These are phyloP conservation scores for Boletus sp. DNA, from an alignment of 768 basidiomycete species.

Conservation along the genomic window DNA sequence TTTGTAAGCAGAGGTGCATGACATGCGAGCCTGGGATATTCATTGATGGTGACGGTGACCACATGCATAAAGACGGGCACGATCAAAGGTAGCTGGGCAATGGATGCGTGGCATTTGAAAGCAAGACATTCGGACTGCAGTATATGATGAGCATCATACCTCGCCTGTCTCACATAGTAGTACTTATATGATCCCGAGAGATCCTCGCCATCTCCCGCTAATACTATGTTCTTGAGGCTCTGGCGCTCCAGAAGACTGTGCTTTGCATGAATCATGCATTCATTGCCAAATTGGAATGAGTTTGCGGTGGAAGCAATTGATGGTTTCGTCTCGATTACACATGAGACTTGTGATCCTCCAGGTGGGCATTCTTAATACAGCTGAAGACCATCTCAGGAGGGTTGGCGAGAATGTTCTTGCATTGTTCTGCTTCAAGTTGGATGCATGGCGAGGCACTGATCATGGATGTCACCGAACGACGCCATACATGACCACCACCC, in stretches of 20 bases:
- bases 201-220: slow-evolving; percentile 70
- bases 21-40: slow-evolving; percentile 60
- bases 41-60: slow-evolving; percentile 72
- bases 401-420: slow-evolving; percentile 43
- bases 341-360: slow-evolving; percentile 33
- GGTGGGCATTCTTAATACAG: slow-evolving; percentile 28
- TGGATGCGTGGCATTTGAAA: slow-evolving; percentile 57
- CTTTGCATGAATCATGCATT: slow-evolving; percentile 65
- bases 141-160: slow-evolving; percentile 1
- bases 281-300: slow-evolving; percentile 63
- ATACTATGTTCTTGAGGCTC: slow-evolving; percentile 63
- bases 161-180: background rate
- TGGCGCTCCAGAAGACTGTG: slow-evolving; percentile 61
- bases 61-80: slow-evolving; percentile 42
- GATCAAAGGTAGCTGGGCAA: slow-evolving; percentile 41
- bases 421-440: slow-evolving; percentile 51
- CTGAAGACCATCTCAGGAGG: slow-evolving; percentile 35
- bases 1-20: slow-evolving; percentile 71
- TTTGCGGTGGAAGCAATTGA: slow-evolving; percentile 60
- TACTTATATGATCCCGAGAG: slow-evolving; percentile 46
- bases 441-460: slow-evolving; percentile 72
- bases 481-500: slow-evolving; percentile 72
- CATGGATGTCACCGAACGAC: slow-evolving; percentile 61
- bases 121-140: slow-evolving; percentile 47
- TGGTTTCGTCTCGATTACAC: slow-evolving; percentile 54